phyloP scores from a whole-genome alignment of 352 stramenopile genomes.

The Blastocystis sp. region DNA sequence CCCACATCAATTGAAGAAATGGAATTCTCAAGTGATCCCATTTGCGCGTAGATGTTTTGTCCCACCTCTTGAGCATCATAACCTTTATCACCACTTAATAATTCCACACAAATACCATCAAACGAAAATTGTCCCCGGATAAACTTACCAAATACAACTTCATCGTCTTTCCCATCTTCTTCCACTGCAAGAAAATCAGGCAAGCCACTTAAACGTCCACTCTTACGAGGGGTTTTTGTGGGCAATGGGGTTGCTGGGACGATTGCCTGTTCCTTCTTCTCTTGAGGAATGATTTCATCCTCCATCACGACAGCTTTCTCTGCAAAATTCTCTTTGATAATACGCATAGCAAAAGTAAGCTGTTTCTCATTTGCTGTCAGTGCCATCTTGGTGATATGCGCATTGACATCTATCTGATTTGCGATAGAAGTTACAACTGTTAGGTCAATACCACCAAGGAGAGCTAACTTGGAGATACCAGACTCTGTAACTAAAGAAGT shows the following conservation, averaged over 20 bases:
- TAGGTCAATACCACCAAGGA: slow-evolving; percentile 40
- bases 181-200: background rate
- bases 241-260: background rate
- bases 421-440: background rate
- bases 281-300: background rate
- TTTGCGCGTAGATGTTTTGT: slow-evolving; percentile 24
- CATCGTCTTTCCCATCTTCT: background rate
- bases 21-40: slow-evolving; percentile 31
- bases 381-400: slow-evolving; percentile 40
- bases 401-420: background rate
- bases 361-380: slow-evolving; percentile 29
- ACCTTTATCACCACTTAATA: background rate
- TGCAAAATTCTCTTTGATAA: slow-evolving; percentile 13
- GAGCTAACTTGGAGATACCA: background rate
- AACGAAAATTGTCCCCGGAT: slow-evolving; percentile 33
- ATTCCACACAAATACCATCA: slow-evolving; percentile 43
- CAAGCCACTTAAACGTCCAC: background rate
- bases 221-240: background rate
- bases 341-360: background rate
- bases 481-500: background rate
- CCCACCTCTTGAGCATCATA: background rate
- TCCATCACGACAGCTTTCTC: slow-evolving; percentile 10
- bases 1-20: slow-evolving; percentile 44
- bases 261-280: background rate
- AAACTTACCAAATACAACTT: background rate